Conservation (phyloP, 148 eudicot genomes). For the Fagopyrum homotropicum region DNA sequence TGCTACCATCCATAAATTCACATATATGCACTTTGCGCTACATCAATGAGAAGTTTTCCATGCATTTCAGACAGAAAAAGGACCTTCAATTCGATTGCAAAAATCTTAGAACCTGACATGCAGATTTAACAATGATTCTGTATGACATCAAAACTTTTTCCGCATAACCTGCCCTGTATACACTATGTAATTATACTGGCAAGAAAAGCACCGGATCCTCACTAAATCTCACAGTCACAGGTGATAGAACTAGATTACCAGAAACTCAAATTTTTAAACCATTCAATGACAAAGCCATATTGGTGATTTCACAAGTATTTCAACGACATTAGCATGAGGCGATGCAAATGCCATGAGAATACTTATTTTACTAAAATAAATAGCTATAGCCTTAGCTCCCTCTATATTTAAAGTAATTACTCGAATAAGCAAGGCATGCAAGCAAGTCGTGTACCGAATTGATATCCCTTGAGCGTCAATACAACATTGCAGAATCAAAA, state of each 20-base stretch:
- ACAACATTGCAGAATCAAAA: constrained; percentile 1
- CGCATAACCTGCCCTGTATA: background rate
- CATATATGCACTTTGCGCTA: background rate
- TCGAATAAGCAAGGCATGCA: constrained; percentile 1
- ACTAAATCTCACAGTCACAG: background rate
- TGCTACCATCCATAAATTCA: background rate
- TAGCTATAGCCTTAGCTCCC: background rate
- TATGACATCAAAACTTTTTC: constrained; percentile 2
- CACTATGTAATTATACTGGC: background rate
- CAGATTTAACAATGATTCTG: background rate
- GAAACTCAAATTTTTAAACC: background rate
- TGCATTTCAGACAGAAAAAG: background rate
- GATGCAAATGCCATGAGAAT: background rate
- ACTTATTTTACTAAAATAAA: background rate
- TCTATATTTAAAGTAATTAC: background rate
- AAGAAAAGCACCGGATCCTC: constrained; percentile 4
- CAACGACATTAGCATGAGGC: background rate
- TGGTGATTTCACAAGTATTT: constrained; percentile 4
- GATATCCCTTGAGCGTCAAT: background rate
- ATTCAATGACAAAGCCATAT: background rate
- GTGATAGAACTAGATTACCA: background rate
- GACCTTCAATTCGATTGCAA: background rate
- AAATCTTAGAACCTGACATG: background rate
- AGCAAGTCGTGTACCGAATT: background rate
- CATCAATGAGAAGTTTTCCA: constrained; percentile 2